Evolutionary conservation across 352 stramenopile genomes (phyloP), one percentile per base, ranked within the genome.

Genomic region (Thalassiosira delicatula): DNA sequence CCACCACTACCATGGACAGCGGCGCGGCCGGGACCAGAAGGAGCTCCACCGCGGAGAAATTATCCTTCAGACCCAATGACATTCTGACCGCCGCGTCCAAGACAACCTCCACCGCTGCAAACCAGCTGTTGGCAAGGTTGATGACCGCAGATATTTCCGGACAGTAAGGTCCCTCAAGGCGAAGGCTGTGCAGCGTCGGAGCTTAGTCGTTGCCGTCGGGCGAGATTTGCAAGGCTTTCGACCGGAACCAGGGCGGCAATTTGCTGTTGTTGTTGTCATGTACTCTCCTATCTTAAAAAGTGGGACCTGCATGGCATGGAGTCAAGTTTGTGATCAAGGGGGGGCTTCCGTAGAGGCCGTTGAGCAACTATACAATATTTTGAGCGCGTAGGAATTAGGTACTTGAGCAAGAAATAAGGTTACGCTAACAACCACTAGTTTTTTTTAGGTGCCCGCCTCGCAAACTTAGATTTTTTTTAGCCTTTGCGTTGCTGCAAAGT

Each of bases 161-260:
- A 30, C 90, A 76, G 53, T 92, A 92, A 0, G 88, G 87, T 42
- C 83, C 87, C 30, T 76, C 73, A 12, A 94, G 71, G 11, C 63
- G 68, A 11, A 94, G 33, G 63, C 90, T 88, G 27, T 88, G 88
- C 21, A 94, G 59, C 7, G 90, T 93, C 0, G 90, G 88, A 44
- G 70, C 78, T 21, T 85, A 44, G 27, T 72, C 73, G n/a, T 57
- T 77, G 27, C 23, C 33, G 25, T 33, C 56, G 0, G 32, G 32
- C 1, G 60, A 70, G 11, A 77, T 73, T n/a, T 32, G 30, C 19
- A 60, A 80, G 14, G 32, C 51, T 19, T 40, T 63, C n/a, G 60
- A 66, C 7, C 27, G 14, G 53, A 59, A n/a, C n/a, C n/a, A n/a
- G n/a, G n/a, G 44, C 14, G 46, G 44, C 4, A 23, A 21, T 49